These are phyloP conservation scores for Stylosanthes scabra DNA, from an alignment of 331 rosid species.

Conservation along the genomic window DNA sequence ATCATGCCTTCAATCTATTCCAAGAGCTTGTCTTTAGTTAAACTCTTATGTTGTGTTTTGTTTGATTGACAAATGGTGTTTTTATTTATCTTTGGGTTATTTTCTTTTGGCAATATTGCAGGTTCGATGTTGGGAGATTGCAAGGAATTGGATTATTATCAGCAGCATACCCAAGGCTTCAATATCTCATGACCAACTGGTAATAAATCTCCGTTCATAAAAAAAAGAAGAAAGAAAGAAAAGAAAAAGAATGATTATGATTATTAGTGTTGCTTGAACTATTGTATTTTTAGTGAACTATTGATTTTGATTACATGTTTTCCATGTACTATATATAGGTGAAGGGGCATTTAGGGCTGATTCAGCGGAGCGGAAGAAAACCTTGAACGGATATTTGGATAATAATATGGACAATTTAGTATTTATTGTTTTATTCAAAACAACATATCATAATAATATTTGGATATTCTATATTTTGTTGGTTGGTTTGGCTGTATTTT, in stretches of 20 bases:
- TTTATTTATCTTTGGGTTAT: neutral
- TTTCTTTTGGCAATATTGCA: slow-evolving; percentile 7
- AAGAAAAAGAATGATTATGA: neutral
- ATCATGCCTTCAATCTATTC: slow-evolving; percentile 25
- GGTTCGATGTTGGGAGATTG: slow-evolving; percentile 94
- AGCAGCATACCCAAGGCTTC: slow-evolving; percentile 83
- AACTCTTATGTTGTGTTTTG: neutral
- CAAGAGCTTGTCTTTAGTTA: no score
- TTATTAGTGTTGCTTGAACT: neutral
- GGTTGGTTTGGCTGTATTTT: no score
- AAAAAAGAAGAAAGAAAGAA: neutral
- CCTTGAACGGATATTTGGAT: no score
- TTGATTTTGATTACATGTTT: no score
- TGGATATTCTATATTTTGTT: no score
- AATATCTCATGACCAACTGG: slow-evolving; percentile 84
- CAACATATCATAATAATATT: no score
- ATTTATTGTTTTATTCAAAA: no score
- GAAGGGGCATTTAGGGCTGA: no score
- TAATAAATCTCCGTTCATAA: slow-evolving; percentile 34
- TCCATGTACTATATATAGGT: no score
- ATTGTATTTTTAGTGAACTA: no score
- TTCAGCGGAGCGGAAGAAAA: no score
- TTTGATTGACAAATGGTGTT: neutral
- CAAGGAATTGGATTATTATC: slow-evolving; percentile 60
- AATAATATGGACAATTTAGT: no score